Evolutionary conservation across 78 protist species (phyloP), one percentile per base, ranked within the genome.

Genomic region (Speleostelium caveatum): DNA sequence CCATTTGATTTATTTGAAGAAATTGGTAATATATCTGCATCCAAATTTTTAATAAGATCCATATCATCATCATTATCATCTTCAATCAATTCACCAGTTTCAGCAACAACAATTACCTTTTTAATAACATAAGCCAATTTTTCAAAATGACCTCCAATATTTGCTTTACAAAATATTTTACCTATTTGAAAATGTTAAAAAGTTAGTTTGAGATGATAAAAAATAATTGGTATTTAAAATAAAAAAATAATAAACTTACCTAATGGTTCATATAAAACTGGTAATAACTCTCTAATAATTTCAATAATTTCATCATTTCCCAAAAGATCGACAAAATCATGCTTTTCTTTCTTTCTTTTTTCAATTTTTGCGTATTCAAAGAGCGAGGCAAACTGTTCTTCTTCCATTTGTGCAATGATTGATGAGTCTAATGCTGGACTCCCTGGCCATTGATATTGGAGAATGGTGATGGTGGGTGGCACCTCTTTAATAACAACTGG

Each of bases 301-400:
- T 83, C 91, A 16, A 83, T 83, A 77, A 83, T 83, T 33, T 83
- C 91, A 16, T 83, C 91, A 26, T 83, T 68, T 5, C 91, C 91
- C 4, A 83, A 26, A 0, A 83, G 21, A 5, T 83, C 91, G 51
- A 83, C 75, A 62, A 83, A 83, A 71, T 83, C 91, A 8, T 67
- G 42, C 36, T 83, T 83, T 51, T 83, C 91, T 39, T 69, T 67
- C 45, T 69, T 67, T 69, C 91, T 67, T 10, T 42, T 69, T 19
- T 83, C 91, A 21, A 83, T 17, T 53, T 83, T 83, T 35, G 75
- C 91, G 33, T 83, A 83, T n/a, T 83, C 91, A 83, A 83, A 83
- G 32, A 83, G 61, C 21, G 73, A 21, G 17, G 35, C 60, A 28
- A 39, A 83, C 30, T 83, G 91, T 38, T 69, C 78, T 22, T 83